A percentile compares a stretch with the other conserved stretches of the same genome.
Conservation (phyloP, 169 alveolate genomes). For the Eimeria praecox region DNA sequence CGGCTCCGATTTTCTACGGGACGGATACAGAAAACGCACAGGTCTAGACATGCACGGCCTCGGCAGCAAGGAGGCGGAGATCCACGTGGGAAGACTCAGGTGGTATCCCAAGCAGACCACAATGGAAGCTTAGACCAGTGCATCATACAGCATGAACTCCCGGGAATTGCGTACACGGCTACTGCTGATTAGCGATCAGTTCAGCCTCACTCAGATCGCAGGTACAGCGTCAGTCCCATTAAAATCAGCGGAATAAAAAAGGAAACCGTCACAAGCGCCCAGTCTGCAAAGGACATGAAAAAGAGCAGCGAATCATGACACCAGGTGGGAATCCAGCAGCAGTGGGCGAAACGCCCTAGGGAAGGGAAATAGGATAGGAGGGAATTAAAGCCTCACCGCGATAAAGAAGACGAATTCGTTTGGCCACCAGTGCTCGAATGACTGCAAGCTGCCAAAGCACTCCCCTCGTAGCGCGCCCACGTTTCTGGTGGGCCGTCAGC, state of each 20-base stretch:
- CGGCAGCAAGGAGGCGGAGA: background rate
- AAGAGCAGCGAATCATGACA: background rate
- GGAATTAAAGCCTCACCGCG: constrained; percentile 45
- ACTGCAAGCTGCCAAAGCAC: constrained; percentile 29
- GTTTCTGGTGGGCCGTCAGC: constrained; percentile 35
- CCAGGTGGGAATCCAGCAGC: background rate
- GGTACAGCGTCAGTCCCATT: constrained; percentile 60
- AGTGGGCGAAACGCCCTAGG: too few species aligned
- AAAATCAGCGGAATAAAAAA: constrained; percentile 50
- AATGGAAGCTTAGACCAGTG: background rate
- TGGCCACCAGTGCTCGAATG: constrained; percentile 33
- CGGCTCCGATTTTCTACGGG: constrained; percentile 52
- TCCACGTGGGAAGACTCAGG: background rate
- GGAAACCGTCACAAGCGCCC: constrained; percentile 67
- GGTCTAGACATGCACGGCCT: background rate
- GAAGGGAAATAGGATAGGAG: background rate
- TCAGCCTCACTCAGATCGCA: constrained; percentile 55
- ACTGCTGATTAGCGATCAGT: background rate
- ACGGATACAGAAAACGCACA: background rate
- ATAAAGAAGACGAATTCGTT: constrained; percentile 59
- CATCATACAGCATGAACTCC: background rate
- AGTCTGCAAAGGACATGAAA: constrained; percentile 24
- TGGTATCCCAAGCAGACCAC: too few species aligned
- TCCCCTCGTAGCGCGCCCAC: constrained; percentile 1
- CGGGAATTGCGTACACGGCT: background rate